Percentiles rank a stretch among this genome's conserved stretches.
These are phyloP conservation scores for Thinopyrum elongatum DNA, from an alignment of 176 grass and related monocot genomes.

Conservation along the genomic window DNA sequence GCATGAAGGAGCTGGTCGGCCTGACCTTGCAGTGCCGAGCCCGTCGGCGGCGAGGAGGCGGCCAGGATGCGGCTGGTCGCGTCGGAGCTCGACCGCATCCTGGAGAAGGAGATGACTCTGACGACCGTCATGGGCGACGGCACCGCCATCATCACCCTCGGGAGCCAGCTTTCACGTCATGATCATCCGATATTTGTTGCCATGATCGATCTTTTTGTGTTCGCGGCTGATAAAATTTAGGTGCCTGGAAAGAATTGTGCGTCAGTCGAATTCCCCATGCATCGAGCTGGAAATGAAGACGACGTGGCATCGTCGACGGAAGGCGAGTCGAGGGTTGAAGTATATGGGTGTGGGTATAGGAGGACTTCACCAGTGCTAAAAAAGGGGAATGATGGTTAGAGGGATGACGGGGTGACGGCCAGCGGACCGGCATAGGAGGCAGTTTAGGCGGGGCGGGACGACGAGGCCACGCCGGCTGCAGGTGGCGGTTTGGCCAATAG, in stretches of 20 bases:
- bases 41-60: conserved; percentile 49
- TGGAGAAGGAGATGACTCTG: conserved; percentile 90
- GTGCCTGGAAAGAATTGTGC: not conserved
- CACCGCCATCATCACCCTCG: conserved; percentile 87
- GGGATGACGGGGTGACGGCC: not conserved
- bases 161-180: conserved; percentile 92
- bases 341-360: not conserved
- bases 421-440: too few relatives aligned
- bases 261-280: not conserved
- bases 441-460: not conserved
- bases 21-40: conserved; percentile 63
- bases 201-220: not conserved
- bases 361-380: not conserved
- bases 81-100: conserved; percentile 72
- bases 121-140: conserved; percentile 96
- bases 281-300: not conserved
- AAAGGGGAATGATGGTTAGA: not conserved
- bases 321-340: not conserved
- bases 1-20: conserved; percentile 67
- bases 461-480: not conserved
- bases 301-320: not conserved
- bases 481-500: not conserved
- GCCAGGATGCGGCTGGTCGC: conserved; percentile 63
- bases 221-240: not conserved
- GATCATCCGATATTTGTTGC: conserved; percentile 7